These are phyloP conservation scores for Boletus subparvulus DNA, from an alignment of 768 basidiomycete species.

Conservation along the genomic window DNA sequence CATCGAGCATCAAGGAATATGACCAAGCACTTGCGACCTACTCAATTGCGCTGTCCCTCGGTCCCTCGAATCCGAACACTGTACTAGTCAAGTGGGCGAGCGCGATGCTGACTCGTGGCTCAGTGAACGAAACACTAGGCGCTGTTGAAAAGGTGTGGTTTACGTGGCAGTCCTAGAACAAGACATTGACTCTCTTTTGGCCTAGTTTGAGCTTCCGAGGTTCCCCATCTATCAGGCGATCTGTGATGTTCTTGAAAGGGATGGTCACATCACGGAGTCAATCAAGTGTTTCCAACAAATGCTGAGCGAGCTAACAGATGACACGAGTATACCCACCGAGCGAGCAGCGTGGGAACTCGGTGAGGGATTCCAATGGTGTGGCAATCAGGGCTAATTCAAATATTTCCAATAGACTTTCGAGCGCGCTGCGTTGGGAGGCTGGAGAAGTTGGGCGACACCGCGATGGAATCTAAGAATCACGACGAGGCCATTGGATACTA, in stretches of 20 bases:
- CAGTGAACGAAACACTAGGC: neutral
- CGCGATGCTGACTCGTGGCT: neutral
- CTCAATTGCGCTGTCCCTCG: neutral
- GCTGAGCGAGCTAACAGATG: neutral
- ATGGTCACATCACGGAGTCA: neutral
- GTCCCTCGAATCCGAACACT: neutral
- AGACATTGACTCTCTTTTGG: neutral
- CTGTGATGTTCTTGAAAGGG: constrained; percentile 3
- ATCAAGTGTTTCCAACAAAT: neutral
- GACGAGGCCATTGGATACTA: neutral
- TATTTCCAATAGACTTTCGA: neutral
- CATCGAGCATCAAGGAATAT: neutral
- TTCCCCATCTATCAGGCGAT: neutral
- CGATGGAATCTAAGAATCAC: neutral
- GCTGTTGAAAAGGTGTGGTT: neutral
- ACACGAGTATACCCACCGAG: neutral
- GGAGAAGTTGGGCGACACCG: neutral
- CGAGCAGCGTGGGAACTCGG: neutral
- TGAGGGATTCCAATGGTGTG: neutral
- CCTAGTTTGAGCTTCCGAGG: neutral
- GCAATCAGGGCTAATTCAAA: neutral
- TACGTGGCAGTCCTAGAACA: neutral
- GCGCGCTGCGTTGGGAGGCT: neutral
- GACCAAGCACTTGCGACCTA: constrained; percentile 1
- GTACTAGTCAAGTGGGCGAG: constrained; percentile 9